Percentiles rank a stretch among this genome's conserved stretches.
Conservation (phyloP, 805 yeast species). For the Vanderwaltozyma polyspora region DNA sequence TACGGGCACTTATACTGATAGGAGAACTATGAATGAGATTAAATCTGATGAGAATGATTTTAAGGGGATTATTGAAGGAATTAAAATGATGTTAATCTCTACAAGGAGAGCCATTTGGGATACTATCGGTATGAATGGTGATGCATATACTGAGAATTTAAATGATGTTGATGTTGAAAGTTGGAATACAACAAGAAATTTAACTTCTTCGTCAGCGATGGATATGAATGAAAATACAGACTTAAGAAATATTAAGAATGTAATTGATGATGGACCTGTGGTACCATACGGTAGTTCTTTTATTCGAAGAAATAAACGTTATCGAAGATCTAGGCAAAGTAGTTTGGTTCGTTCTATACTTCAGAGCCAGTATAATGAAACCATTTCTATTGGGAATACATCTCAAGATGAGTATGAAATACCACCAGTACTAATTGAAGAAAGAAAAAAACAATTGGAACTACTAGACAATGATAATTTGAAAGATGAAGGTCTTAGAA, state of each 20-base stretch:
- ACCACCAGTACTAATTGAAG: slow-evolving; percentile 21
- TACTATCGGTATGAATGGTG: neutral
- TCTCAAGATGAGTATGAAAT: slow-evolving; percentile 28
- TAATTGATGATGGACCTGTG: too few species aligned
- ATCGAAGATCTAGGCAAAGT: slow-evolving; percentile 1
- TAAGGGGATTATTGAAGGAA: neutral
- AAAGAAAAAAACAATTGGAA: slow-evolving; percentile 17
- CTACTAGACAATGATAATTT: slow-evolving; percentile 14
- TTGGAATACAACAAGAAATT: neutral
- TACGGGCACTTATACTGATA: neutral
- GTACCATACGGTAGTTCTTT: slow-evolving; percentile 13
- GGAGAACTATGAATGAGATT: too few species aligned
- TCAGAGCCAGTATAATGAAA: slow-evolving; percentile 18
- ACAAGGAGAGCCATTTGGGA: neutral
- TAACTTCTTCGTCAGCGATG: neutral
- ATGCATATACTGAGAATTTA: neutral
- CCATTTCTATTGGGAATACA: slow-evolving; percentile 23
- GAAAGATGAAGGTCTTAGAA: slow-evolving; percentile 7
- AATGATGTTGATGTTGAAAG: neutral
- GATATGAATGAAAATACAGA: neutral
- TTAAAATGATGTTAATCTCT: neutral
- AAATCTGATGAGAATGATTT: neutral
- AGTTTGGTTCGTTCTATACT: slow-evolving; percentile 7
- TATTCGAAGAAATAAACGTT: slow-evolving; percentile 11
- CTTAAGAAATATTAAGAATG: too few species aligned